These are phyloP conservation scores for Noccaea caerulescens DNA, from an alignment of 345 rosid genomes.

Conservation along the genomic window DNA sequence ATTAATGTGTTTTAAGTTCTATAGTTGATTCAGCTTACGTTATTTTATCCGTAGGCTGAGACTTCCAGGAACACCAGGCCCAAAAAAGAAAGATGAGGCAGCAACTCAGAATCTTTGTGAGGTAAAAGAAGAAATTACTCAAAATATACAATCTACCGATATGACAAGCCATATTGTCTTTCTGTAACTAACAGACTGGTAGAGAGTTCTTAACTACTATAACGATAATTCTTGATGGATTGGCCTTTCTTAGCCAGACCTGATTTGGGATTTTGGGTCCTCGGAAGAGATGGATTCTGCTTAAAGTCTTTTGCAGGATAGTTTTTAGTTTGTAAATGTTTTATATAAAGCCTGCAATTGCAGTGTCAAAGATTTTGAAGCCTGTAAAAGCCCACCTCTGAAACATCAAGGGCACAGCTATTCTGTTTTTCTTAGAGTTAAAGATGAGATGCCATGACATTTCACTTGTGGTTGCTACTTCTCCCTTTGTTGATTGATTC, in stretches of 20 bases:
- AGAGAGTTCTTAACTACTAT: neutral
- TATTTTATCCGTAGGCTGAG: conserved; percentile 58
- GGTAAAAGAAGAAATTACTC: conserved; percentile 50
- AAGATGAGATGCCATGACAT: neutral
- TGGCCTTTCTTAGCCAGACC: neutral
- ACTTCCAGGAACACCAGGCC: conserved; percentile 53
- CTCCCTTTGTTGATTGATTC: conserved; percentile 23
- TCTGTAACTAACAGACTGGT: neutral
- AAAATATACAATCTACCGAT: neutral
- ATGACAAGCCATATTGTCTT: conserved; percentile 1
- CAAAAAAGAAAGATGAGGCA: conserved; percentile 67
- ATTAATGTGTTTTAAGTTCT: neutral
- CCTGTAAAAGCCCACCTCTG: neutral
- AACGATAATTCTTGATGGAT: conserved; percentile 12
- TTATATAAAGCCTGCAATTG: neutral
- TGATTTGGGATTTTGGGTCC: conserved; percentile 6
- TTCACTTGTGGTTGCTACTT: conserved; percentile 25
- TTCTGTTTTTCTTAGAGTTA: neutral
- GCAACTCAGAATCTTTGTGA: conserved; percentile 48
- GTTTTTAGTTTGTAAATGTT: neutral
- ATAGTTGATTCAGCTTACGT: neutral
- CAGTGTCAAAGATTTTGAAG: neutral
- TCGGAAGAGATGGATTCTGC: conserved; percentile 5
- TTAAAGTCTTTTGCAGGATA: no score
- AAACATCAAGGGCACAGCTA: neutral